Conservation (phyloP, 306 rosid species). For the Ormosia emarginata region DNA sequence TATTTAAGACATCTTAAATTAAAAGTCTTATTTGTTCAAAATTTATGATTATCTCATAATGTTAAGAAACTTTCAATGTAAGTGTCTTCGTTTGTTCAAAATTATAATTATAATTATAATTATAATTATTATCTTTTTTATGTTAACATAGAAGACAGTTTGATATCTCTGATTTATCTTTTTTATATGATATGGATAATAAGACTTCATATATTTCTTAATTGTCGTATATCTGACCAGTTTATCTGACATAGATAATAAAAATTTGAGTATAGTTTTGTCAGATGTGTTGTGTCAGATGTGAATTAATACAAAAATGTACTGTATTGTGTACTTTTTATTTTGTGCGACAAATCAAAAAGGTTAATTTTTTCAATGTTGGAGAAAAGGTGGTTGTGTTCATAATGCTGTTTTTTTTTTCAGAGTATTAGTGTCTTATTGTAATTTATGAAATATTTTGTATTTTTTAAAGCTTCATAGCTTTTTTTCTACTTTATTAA, state of each 20-base stretch:
- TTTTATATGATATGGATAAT: background rate
- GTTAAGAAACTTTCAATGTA: background rate
- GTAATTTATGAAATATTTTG: background rate
- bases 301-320: background rate
- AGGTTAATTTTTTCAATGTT: background rate
- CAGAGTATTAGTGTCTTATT: background rate
- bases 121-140: background rate
- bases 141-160: fast-evolving
- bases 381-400: background rate
- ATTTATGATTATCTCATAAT: background rate
- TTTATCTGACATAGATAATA: background rate
- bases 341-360: background rate
- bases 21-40: no score
- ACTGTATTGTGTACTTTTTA: background rate
- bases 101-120: no score
- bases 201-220: background rate
- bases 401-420: background rate
- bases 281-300: background rate
- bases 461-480: background rate
- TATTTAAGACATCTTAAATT: background rate
- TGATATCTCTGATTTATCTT: background rate
- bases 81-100: no score
- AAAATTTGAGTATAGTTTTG: background rate
- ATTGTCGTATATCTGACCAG: background rate
- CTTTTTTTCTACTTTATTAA: background rate